Percentiles rank a stretch among this genome's conserved stretches.
Conservation (phyloP, 805 yeast genomes). For the Yueomyces sp. region DNA sequence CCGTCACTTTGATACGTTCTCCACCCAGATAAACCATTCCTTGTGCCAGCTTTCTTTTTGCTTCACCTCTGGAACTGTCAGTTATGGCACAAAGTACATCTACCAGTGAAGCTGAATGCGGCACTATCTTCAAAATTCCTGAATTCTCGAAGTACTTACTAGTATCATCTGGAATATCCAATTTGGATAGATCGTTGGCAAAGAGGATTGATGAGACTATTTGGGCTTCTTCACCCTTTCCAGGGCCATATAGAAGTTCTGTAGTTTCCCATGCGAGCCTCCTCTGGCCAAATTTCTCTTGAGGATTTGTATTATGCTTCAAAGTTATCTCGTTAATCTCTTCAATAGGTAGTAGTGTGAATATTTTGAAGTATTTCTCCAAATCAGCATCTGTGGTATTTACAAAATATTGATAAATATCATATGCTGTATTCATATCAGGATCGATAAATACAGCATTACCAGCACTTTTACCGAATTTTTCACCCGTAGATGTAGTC, state of each 20-base stretch:
- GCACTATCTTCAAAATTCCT: conserved; percentile 9
- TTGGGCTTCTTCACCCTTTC: conserved; percentile 56
- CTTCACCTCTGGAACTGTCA: conserved; percentile 41
- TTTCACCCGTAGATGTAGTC: conserved; percentile 80
- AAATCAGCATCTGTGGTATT: conserved; percentile 71
- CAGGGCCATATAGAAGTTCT: conserved; percentile 76
- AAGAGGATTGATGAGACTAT: conserved; percentile 55
- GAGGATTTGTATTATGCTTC: conserved; percentile 45
- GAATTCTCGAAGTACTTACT: conserved; percentile 5
- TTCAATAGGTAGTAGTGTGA: conserved; percentile 61
- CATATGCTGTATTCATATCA: conserved; percentile 62
- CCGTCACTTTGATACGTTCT: conserved; percentile 38
- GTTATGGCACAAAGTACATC: conserved; percentile 36
- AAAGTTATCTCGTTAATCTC: conserved; percentile 42
- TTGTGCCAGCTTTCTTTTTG: conserved; percentile 44
- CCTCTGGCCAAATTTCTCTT: conserved; percentile 57
- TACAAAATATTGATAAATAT: conserved; percentile 74
- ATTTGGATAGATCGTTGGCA: conserved; percentile 2
- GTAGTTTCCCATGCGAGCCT: conserved; percentile 74
- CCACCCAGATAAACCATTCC: conserved; percentile 69
- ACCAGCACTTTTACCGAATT: conserved; percentile 95
- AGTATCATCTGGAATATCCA: conserved; percentile 7
- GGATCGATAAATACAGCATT: conserved; percentile 84
- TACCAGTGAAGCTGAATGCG: conserved; percentile 27
- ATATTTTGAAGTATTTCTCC: conserved; percentile 50